Conservation (phyloP, 225 moss, liverwort and hornwort species). For the Thuidium tamariscinum region DNA sequence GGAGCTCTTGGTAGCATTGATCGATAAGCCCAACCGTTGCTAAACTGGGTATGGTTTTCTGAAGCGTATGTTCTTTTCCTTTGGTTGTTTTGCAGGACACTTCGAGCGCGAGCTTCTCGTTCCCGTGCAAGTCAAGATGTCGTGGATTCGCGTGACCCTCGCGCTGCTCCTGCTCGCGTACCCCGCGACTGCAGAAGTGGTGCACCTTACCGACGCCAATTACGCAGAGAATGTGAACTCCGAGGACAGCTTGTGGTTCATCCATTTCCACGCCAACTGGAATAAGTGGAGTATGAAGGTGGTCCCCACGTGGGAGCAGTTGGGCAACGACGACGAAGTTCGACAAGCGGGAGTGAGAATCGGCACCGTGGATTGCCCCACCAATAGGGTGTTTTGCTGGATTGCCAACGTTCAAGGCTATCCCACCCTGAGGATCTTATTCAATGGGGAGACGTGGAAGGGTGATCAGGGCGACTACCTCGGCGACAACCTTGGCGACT, state of each 20-base stretch:
- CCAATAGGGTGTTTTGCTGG: slow-evolving; percentile 35
- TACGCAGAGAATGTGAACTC: slow-evolving; percentile 56
- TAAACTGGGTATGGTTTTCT: background rate
- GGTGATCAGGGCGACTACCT: background rate
- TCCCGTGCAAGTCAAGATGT: background rate
- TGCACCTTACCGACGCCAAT: slow-evolving; percentile 42
- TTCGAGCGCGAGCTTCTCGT: background rate
- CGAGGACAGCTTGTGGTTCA: slow-evolving; percentile 57
- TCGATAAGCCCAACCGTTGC: background rate
- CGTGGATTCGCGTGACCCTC: background rate
- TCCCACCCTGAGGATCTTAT: slow-evolving; percentile 52
- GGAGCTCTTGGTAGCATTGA: background rate
- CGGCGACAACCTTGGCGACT: slow-evolving; percentile 17
- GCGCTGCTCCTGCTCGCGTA: background rate
- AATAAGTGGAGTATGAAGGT: slow-evolving; percentile 38
- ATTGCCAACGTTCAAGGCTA: slow-evolving; percentile 22
- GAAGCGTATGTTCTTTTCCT: background rate
- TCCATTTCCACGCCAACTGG: slow-evolving; percentile 65
- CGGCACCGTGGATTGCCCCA: slow-evolving; percentile 51
- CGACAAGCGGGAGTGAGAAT: slow-evolving; percentile 41
- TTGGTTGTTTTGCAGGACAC: background rate
- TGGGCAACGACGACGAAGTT: slow-evolving; percentile 43
- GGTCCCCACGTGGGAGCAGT: slow-evolving; percentile 55
- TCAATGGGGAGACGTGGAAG: slow-evolving; percentile 37
- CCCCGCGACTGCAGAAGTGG: slow-evolving; percentile 18